These are phyloP conservation scores for Colletotrichum lupini DNA, from an alignment of 2,329 filamentous ascomycete species.

Conservation along the genomic window DNA sequence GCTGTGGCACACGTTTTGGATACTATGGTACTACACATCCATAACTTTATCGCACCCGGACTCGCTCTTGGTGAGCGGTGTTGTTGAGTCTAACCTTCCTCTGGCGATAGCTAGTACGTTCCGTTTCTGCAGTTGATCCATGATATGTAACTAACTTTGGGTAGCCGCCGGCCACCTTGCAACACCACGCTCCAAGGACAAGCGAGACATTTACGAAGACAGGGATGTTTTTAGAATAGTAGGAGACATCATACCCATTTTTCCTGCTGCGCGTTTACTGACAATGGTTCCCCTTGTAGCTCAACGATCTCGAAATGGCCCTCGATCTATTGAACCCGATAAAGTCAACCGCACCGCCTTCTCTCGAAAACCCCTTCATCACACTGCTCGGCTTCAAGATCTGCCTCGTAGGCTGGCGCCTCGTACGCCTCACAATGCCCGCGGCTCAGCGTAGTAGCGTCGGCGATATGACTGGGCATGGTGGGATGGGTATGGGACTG, in stretches of 20 bases:
- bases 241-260: background rate
- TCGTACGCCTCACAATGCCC: conserved; percentile 21
- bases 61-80: conserved; percentile 14
- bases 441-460: background rate
- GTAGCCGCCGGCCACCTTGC: conserved; percentile 18
- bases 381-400: conserved; percentile 25
- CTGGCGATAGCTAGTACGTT: conserved; percentile 19
- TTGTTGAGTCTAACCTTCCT: conserved; percentile 17
- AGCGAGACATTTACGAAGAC: conserved; percentile 22
- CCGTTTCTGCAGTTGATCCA: no score
- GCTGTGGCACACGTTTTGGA: conserved; percentile 26
- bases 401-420: conserved; percentile 20
- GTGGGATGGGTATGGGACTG: background rate
- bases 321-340: conserved; percentile 10
- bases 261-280: background rate
- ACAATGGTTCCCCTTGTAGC: background rate
- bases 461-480: background rate
- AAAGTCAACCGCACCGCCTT: conserved; percentile 12
- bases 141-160: background rate
- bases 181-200: conserved; percentile 9
- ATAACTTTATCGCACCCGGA: conserved; percentile 20
- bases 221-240: conserved; percentile 17
- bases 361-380: conserved; percentile 22
- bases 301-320: conserved; percentile 20
- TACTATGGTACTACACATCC: conserved; percentile 23